Conservation (phyloP, 352 stramenopile species). For the Globisporangium irregulare region DNA sequence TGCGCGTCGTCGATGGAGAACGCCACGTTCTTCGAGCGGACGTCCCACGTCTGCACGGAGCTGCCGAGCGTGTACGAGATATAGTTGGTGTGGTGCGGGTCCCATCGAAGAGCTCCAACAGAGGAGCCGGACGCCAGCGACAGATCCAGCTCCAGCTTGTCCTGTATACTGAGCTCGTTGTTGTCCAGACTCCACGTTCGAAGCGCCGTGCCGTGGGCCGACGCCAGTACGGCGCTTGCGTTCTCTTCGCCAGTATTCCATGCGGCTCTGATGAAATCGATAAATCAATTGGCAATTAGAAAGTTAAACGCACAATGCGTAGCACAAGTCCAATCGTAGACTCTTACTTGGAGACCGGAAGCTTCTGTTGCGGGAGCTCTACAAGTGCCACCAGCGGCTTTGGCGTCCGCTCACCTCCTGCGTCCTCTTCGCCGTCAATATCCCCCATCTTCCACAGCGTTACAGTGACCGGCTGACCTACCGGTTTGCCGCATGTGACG, state of each 20-base stretch:
- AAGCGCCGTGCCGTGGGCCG: slow-evolving; percentile 43
- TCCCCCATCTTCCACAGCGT: slow-evolving; percentile 49
- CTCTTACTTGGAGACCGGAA: slow-evolving; percentile 41
- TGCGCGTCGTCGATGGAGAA: slow-evolving; percentile 65
- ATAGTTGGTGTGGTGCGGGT: slow-evolving; percentile 76
- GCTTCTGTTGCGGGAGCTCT: slow-evolving; percentile 40
- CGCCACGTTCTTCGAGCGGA: slow-evolving; percentile 37
- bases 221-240: slow-evolving; percentile 26
- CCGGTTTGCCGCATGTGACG: slow-evolving; percentile 49
- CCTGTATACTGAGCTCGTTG: slow-evolving; percentile 28
- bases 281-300: background rate
- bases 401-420: slow-evolving; percentile 7
- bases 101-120: slow-evolving; percentile 59
- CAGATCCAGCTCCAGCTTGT: slow-evolving; percentile 52
- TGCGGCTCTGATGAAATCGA: slow-evolving; percentile 26
- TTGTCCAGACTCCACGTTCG: slow-evolving; percentile 53
- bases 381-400: slow-evolving; percentile 35
- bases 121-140: slow-evolving; percentile 30
- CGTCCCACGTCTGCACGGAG: slow-evolving; percentile 74
- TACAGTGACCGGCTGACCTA: slow-evolving; percentile 30
- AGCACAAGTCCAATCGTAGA: background rate
- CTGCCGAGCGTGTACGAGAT: slow-evolving; percentile 63
- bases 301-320: background rate
- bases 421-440: slow-evolving; percentile 16
- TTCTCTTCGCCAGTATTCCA: slow-evolving; percentile 36